Evolutionary conservation across 2,329 filamentous ascomycete species (phyloP).

Genomic region (Boeremia exigua): DNA sequence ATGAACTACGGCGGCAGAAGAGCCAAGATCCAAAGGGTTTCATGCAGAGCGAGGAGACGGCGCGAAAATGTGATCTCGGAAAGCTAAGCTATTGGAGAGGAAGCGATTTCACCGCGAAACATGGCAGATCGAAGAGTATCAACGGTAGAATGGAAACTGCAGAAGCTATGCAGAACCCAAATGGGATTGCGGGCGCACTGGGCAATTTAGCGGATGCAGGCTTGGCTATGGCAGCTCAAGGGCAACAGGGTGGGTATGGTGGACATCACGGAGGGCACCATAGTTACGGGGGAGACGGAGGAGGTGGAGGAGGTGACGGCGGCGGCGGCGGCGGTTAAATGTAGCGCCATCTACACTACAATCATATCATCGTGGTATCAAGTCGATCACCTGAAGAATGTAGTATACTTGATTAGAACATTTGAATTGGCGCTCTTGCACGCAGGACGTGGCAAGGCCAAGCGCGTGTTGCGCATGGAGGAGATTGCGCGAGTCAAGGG

Average conservation of each 20-base stretch:
- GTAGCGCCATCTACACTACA: background rate
- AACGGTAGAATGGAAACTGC: conserved; percentile 19
- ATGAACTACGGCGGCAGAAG: conserved; percentile 33
- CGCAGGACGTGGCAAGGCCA: background rate
- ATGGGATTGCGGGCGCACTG: conserved; percentile 10
- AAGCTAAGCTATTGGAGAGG: conserved; percentile 35
- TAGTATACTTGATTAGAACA: too few species aligned
- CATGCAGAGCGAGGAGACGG: conserved; percentile 24
- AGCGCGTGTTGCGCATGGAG: background rate
- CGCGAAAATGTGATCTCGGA: conserved; percentile 32
- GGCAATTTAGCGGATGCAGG: conserved; percentile 22
- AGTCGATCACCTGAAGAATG: too few species aligned
- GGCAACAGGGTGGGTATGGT: conserved; percentile 12
- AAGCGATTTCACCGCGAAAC: conserved; percentile 25
- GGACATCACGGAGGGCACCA: conserved; percentile 1
- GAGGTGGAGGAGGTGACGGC: conserved; percentile 8
- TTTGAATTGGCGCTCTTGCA: background rate
- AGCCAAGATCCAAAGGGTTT: conserved; percentile 27
- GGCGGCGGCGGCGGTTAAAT: conserved; percentile 3
- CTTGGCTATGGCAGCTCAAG: conserved; percentile 17
- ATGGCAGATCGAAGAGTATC: conserved; percentile 8
- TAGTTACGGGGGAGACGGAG: conserved; percentile 6
- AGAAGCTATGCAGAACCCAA: conserved; percentile 9
- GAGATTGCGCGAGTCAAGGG: conserved; percentile 7
- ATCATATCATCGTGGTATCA: background rate